These are phyloP conservation scores for Fusarium sp. DNA, from an alignment of 2,329 filamentous ascomycete species.

Conservation along the genomic window DNA sequence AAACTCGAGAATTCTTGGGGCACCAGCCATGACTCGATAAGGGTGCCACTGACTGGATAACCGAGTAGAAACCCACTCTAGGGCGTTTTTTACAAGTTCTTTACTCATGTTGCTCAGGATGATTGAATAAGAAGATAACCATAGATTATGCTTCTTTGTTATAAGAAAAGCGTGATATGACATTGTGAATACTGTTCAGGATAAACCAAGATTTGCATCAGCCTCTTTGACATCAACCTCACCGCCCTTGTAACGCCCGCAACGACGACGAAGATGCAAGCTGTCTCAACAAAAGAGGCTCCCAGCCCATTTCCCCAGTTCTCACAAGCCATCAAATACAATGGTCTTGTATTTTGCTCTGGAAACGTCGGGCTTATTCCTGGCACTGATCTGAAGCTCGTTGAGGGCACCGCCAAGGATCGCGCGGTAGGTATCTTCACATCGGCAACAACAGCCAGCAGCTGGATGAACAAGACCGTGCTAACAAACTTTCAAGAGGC, in stretches of 20 bases:
- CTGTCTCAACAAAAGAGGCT: conserved; percentile 5
- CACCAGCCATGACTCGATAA: neutral
- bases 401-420: conserved; percentile 68
- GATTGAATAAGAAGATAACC: neutral
- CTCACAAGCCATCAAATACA: conserved; percentile 70
- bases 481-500: conserved; percentile 38
- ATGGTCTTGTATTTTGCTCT: conserved; percentile 79
- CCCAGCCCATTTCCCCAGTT: conserved; percentile 60
- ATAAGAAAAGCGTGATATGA: neutral
- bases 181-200: neutral
- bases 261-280: conserved; percentile 2
- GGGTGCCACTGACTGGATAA: neutral
- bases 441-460: conserved; percentile 42
- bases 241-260: neutral
- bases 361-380: conserved; percentile 71
- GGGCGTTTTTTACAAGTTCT: neutral
- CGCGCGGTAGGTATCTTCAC: conserved; percentile 47
- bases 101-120: too few relatives aligned
- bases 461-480: neutral
- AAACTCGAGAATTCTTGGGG: neutral
- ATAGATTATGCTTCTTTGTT: neutral
- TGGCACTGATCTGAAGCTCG: conserved; percentile 58
- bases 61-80: neutral
- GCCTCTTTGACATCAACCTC: neutral
- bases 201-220: neutral